These are phyloP conservation scores for Cercospora beticola DNA, from an alignment of 2,329 filamentous ascomycete genomes.

Conservation along the genomic window DNA sequence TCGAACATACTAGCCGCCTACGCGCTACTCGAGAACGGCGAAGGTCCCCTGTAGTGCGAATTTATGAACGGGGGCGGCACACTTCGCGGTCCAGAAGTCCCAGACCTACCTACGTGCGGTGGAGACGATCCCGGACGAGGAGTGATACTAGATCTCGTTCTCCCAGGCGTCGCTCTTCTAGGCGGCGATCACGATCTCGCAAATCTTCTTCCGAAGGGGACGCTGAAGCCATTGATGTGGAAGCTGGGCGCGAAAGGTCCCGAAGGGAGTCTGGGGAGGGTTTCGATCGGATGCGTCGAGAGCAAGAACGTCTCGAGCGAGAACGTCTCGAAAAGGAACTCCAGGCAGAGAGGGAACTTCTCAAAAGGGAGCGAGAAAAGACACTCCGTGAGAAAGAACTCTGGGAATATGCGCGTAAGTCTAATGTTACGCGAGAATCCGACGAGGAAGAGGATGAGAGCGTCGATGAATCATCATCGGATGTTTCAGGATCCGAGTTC, in stretches of 20 bases:
- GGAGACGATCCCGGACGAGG: not conserved
- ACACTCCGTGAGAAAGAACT: not conserved
- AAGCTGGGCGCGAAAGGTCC: not conserved
- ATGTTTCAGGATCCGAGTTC: not conserved
- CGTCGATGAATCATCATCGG: not conserved
- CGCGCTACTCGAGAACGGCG: not conserved
- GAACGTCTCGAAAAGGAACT: not conserved
- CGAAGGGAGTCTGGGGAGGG: not conserved
- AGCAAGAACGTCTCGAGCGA: not conserved
- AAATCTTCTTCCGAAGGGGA: not conserved
- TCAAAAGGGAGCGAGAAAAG: not conserved
- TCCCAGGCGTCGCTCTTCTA: not conserved
- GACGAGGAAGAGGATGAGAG: not conserved
- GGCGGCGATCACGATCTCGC: not conserved
- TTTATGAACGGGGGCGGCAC: not conserved
- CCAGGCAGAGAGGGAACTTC: not conserved
- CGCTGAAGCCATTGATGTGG: not conserved
- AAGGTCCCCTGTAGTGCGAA: not conserved
- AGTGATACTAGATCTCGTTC: not conserved
- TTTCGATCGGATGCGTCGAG: not conserved
- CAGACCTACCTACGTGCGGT: not conserved
- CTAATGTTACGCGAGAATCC: not conserved
- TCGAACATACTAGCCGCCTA: slow-evolving; percentile 4
- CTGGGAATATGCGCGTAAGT: not conserved
- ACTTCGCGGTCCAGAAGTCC: not conserved